A percentile compares a stretch with the other conserved stretches of the same genome.
Conservation (phyloP, 1,284 basidiomycete genomes). For the Cutaneotrichosporon mucoides region DNA sequence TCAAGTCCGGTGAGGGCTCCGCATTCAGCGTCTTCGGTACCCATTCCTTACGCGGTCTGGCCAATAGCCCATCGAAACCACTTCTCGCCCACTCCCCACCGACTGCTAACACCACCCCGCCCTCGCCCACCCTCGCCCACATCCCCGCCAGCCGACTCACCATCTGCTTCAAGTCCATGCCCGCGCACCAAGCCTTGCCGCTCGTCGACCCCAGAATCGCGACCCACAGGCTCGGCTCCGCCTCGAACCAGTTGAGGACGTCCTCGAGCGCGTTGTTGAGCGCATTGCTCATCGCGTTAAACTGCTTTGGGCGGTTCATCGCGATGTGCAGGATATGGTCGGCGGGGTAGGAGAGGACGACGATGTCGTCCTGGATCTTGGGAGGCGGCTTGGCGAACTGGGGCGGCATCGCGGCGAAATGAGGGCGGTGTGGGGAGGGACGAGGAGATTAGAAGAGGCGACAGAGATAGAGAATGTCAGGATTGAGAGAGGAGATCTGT, state of each 20-base stretch:
- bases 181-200: conserved; percentile 17
- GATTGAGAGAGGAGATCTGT: background rate
- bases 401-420: background rate
- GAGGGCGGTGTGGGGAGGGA: background rate
- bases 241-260: conserved; percentile 20
- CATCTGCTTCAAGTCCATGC: conserved; percentile 17
- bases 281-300: conserved; percentile 17
- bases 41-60: no score
- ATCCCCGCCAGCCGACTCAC: conserved; percentile 4
- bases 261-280: conserved; percentile 12
- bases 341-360: conserved; percentile 11
- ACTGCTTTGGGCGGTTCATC: conserved; percentile 20
- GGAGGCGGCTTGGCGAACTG: conserved; percentile 10
- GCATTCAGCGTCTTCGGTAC: no score
- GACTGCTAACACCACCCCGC: background rate
- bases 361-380: conserved; percentile 11
- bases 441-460: background rate
- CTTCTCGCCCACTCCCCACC: background rate
- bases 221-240: conserved; percentile 15
- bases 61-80: background rate
- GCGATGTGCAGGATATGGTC: conserved; percentile 17
- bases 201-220: conserved; percentile 13
- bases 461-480: background rate
- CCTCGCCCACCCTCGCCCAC: background rate
- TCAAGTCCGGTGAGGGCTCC: no score